Evolutionary conservation across 495 filamentous ascomycete species (phyloP), one percentile per base, ranked within the genome.

Genomic region (Talaromyces stipitatus): DNA sequence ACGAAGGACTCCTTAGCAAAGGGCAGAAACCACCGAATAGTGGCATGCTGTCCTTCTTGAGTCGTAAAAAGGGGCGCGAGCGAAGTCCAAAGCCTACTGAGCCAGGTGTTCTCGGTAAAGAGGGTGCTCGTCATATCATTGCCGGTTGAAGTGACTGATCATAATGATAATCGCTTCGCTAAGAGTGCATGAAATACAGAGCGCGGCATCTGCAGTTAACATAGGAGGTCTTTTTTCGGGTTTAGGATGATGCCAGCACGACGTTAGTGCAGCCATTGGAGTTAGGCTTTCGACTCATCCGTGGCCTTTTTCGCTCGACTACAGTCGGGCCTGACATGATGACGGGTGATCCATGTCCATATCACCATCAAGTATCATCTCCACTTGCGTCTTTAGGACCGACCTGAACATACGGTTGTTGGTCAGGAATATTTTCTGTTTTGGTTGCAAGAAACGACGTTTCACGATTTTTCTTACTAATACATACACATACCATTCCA

Each of bases 51-150:
- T 89, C 91, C 2, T 94, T 98, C 68, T 76, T 97, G 55, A 85
- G 78, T 33, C 78, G 92, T 57, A 95, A 94, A 76, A 96, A 89
- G 77, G 91, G 91, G 4, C 79, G 94, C 38, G 90, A 91, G 50
- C 82, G 88, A 65, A 96, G 92, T 66, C 94, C 94, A 8, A 96
- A 96, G 71, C 92, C 92, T 43, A 90, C 90, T 68, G 94, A 98
- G 67, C 78, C 89, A 16, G 94, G 94, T 50, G 92, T 98, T 47
- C 67, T 98, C 59, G 95, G 94, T 54, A 96, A 96, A 65, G 94
- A 98, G 66, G 94, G 94, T 6, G 91, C 94, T 18, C 80, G 94
- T 52, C 75, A 77, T 55, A 78, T 78, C 52, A 75, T 78, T 60
- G 72, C 71, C 62, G 33, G 51, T n/a, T 55, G 54, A 55, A 26